A percentile compares a stretch with the other conserved stretches of the same genome.
These are phyloP conservation scores for Porosira glacialis DNA, from an alignment of 352 stramenopile species.

Conservation along the genomic window DNA sequence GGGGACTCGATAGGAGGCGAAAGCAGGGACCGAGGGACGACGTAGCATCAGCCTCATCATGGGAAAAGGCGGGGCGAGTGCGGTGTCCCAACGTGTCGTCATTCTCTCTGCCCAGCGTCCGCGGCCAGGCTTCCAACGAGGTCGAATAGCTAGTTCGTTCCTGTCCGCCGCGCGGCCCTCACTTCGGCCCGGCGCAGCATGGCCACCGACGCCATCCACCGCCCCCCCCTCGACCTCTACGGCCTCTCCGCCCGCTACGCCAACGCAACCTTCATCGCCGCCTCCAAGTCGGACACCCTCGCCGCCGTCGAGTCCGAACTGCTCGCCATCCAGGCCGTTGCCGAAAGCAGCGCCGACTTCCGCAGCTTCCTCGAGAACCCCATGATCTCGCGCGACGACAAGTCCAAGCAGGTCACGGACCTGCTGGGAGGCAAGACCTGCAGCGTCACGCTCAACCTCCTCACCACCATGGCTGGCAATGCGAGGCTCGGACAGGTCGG, in stretches of 20 bases:
- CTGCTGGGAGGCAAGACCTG: slow-evolving; percentile 90
- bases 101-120: no score
- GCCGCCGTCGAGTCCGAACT: slow-evolving; percentile 82
- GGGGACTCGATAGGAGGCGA: no score
- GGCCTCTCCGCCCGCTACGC: slow-evolving; percentile 94
- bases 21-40: no score
- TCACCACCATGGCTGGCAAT: slow-evolving; percentile 95
- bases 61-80: no score
- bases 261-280: slow-evolving; percentile 94
- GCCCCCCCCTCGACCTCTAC: slow-evolving; percentile 88
- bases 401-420: slow-evolving; percentile 83
- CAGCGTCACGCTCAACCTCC: slow-evolving; percentile 90
- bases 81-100: no score
- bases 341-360: slow-evolving; percentile 87
- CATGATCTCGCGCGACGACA: slow-evolving; percentile 90
- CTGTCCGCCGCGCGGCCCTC: slow-evolving; percentile 13
- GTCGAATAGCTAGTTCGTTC: no score
- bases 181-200: slow-evolving; percentile 28
- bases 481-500: slow-evolving; percentile 86
- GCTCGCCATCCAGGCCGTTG: slow-evolving; percentile 72
- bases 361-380: slow-evolving; percentile 93
- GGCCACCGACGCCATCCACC: slow-evolving; percentile 54
- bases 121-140: no score
- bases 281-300: slow-evolving; percentile 82
- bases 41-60: no score